These are phyloP conservation scores for Teratosphaeria epicoccoides DNA, from an alignment of 2,329 filamentous ascomycete genomes.

Conservation along the genomic window DNA sequence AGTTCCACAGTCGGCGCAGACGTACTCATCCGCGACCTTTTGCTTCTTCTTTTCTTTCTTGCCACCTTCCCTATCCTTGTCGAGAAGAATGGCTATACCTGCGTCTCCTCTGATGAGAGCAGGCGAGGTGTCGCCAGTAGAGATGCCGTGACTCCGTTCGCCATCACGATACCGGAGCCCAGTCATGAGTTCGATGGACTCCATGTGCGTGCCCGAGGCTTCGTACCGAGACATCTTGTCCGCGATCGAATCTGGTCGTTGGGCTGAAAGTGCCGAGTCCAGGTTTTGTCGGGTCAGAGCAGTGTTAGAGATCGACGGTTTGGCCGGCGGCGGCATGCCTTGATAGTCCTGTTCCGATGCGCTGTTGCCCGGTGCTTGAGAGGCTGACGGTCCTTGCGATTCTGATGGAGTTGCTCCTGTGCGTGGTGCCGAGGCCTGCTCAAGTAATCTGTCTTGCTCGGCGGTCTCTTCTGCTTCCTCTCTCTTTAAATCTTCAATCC, in stretches of 20 bases:
- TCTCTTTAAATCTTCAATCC: conserved; percentile 71
- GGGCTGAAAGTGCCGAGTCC: conserved; percentile 57
- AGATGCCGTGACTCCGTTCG: conserved; percentile 78
- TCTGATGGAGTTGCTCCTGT: conserved; percentile 17
- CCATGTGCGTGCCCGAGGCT: conserved; percentile 58
- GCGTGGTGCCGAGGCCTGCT: conserved; percentile 16
- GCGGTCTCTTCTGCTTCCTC: conserved; percentile 77
- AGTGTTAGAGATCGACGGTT: conserved; percentile 50
- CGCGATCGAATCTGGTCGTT: conserved; percentile 61
- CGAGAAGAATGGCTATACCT: conserved; percentile 72
- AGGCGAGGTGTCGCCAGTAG: conserved; percentile 72
- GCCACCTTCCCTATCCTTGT: conserved; percentile 66
- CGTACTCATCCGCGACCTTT: conserved; percentile 75
- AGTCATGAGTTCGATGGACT: conserved; percentile 88
- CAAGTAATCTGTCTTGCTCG: conserved; percentile 49
- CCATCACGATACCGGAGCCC: conserved; percentile 80
- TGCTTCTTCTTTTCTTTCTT: conserved; percentile 86
- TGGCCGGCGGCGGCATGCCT: conserved; percentile 53
- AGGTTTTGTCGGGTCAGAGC: conserved; percentile 71
- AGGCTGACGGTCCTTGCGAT: conserved; percentile 9
- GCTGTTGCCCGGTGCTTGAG: conserved; percentile 9
- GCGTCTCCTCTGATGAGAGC: conserved; percentile 75
- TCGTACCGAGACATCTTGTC: conserved; percentile 82
- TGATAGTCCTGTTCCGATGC: conserved; percentile 29
- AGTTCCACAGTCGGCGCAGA: conserved; percentile 91